Conservation (phyloP, 2,329 filamentous ascomycete genomes). For the Nigrospora oryzae region DNA sequence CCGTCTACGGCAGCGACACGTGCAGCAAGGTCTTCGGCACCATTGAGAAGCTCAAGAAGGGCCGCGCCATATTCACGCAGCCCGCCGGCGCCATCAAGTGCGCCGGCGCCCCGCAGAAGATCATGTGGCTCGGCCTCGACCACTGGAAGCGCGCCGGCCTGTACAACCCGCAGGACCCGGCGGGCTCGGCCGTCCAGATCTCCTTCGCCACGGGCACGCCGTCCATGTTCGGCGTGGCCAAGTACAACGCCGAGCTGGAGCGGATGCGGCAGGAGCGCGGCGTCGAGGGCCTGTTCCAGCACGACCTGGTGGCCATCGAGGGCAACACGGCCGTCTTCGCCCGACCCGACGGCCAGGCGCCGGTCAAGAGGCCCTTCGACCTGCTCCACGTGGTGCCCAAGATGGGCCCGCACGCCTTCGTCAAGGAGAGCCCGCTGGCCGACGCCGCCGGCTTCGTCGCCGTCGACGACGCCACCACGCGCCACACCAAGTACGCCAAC, state of each 20-base stretch:
- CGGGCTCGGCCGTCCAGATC: conserved; percentile 14
- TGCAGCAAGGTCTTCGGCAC: conserved; percentile 25
- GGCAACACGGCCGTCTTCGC: conserved; percentile 23
- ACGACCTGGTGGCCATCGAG: conserved; percentile 26
- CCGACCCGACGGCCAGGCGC: conserved; percentile 17
- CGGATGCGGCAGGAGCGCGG: conserved; percentile 22
- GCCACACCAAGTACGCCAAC: conserved; percentile 25
- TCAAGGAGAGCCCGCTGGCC: conserved; percentile 31
- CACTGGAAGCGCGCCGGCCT: conserved; percentile 26
- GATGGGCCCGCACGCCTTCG: conserved; percentile 44
- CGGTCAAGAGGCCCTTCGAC: conserved; percentile 22
- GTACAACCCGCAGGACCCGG: conserved; percentile 7
- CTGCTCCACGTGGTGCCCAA: conserved; percentile 27
- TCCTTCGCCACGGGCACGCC: conserved; percentile 25
- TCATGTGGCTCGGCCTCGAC: conserved; percentile 29
- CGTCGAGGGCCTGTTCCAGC: conserved; percentile 29
- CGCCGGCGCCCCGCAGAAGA: conserved; percentile 28
- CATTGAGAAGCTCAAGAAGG: conserved; percentile 24
- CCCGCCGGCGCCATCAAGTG: conserved; percentile 28
- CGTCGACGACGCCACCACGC: conserved; percentile 23
- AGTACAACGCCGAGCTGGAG: conserved; percentile 26
- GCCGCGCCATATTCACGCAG: conserved; percentile 27
- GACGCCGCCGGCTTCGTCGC: conserved; percentile 23
- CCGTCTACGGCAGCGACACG: conserved; percentile 26
- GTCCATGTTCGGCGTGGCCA: conserved; percentile 29